Conservation (phyloP, 257 asterid species). For the Solanum chiquidenum region DNA sequence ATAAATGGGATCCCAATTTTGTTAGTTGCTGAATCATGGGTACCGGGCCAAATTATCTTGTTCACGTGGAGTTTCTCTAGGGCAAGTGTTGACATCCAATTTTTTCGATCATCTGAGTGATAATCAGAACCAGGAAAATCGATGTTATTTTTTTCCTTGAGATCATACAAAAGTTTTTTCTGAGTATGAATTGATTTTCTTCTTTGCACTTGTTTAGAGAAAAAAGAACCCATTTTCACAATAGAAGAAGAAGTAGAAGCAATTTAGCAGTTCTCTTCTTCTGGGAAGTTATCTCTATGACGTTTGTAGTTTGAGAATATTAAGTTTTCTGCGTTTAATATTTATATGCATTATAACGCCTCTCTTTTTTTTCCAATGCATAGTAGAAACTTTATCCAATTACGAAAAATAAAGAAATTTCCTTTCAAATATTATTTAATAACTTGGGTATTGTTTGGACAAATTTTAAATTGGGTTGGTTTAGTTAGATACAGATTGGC, state of each 20-base stretch:
- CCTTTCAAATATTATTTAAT: neutral
- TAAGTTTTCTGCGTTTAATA: neutral
- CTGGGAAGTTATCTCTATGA: neutral
- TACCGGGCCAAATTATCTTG: constrained; percentile 91
- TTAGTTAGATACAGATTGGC: neutral
- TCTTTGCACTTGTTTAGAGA: constrained; percentile 51
- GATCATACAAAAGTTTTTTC: constrained; percentile 42
- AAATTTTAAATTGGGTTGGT: neutral
- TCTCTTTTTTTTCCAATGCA: neutral
- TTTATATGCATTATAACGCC: neutral
- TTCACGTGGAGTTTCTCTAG: constrained; percentile 38
- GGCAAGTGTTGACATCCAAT: constrained; percentile 61
- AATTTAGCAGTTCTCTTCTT: neutral
- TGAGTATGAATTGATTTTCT: constrained; percentile 39
- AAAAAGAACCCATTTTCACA: constrained; percentile 44
- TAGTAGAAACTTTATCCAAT: neutral
- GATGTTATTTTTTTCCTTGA: constrained; percentile 21
- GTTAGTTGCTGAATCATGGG: constrained; percentile 89
- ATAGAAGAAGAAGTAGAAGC: neutral
- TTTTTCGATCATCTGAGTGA: constrained; percentile 41
- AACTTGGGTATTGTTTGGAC: neutral
- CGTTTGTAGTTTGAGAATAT: neutral
- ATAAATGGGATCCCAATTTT: constrained; percentile 61
- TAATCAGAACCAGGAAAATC: constrained; percentile 64
- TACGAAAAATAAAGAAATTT: neutral